Evolutionary conservation across 1,284 basidiomycete species (phyloP).

Genomic region (Schizophyllum commune): DNA sequence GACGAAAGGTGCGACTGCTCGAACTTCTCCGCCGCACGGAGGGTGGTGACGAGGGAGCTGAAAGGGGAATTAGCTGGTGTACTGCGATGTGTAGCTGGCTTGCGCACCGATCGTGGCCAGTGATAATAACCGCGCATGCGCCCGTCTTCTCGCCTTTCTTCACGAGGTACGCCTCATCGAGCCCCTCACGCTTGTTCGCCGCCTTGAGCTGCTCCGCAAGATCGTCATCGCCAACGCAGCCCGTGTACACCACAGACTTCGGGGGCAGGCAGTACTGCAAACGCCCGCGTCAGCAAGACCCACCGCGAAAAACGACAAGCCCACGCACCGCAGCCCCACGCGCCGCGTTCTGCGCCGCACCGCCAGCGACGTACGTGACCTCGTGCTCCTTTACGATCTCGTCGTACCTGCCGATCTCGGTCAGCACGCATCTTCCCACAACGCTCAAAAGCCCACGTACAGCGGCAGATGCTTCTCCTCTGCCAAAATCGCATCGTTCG

Average conservation of each 20-base stretch:
- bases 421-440: not conserved
- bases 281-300: slow-evolving; percentile 3
- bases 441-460: slow-evolving; percentile 34
- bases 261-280: slow-evolving; percentile 81
- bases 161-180: slow-evolving; percentile 87
- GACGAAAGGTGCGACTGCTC: slow-evolving; percentile 74
- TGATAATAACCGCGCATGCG: slow-evolving; percentile 95
- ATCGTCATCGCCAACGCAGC: slow-evolving; percentile 90
- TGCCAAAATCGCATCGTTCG: slow-evolving; percentile 96
- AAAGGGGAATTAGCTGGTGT: not conserved
- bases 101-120: slow-evolving; percentile 79
- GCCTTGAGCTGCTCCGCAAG: slow-evolving; percentile 84
- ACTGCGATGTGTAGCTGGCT: not conserved
- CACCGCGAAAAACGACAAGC: not conserved
- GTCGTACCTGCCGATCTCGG: slow-evolving; percentile 61
- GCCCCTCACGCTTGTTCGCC: slow-evolving; percentile 91
- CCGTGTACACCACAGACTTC: slow-evolving; percentile 94
- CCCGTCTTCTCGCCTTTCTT: slow-evolving; percentile 86
- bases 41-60: slow-evolving; percentile 86
- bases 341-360: slow-evolving; percentile 95
- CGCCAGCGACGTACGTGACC: slow-evolving; percentile 92
- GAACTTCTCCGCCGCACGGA: slow-evolving; percentile 90
- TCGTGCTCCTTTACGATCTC: slow-evolving; percentile 77
- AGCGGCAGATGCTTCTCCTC: slow-evolving; percentile 83
- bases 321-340: slow-evolving; percentile 85